A percentile compares a stretch with the other conserved stretches of the same genome.
Evolutionary conservation across 441 rosid genomes (phyloP).

Genomic region (Euphorbia neoarborescens): DNA sequence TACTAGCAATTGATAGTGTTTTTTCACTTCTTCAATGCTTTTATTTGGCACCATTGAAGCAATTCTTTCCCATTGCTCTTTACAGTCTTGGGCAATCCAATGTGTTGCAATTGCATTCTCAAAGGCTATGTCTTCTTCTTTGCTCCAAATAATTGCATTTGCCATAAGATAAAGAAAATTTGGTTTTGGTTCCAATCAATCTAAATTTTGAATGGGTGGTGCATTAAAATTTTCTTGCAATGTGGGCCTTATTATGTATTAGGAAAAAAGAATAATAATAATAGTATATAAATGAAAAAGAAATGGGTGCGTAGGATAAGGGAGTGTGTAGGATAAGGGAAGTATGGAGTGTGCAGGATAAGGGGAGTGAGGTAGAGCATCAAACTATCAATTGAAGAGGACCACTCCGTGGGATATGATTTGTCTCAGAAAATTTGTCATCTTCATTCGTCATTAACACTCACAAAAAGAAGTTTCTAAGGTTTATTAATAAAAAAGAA

Average conservation of each 20-base stretch:
- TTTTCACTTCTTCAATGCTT: conserved; percentile 46
- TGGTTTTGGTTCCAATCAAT: conserved; percentile 10
- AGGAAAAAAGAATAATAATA: neutral
- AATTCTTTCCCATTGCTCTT: conserved; percentile 58
- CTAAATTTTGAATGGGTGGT: conserved; percentile 15
- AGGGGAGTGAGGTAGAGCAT: conserved; percentile 24
- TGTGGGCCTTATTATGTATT: conserved; percentile 21
- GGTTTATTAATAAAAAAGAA: too few species aligned
- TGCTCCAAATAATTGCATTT: conserved; percentile 48
- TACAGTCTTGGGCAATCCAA: conserved; percentile 35
- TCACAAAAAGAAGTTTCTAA: too few species aligned
- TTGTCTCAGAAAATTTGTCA: conserved; percentile 27
- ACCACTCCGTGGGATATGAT: conserved; percentile 28
- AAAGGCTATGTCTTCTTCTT: conserved; percentile 68
- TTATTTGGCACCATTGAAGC: conserved; percentile 55
- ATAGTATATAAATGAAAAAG: neutral
- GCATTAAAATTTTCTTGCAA: conserved; percentile 18
- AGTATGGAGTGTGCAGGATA: conserved; percentile 28
- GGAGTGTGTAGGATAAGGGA: conserved; percentile 32
- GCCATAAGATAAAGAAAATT: conserved; percentile 32
- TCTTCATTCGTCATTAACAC: conserved; percentile 2
- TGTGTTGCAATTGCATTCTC: conserved; percentile 64
- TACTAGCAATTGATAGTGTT: conserved; percentile 47
- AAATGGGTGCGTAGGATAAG: conserved; percentile 32
- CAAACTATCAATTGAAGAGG: conserved; percentile 33